Evolutionary conservation across 441 rosid genomes (phyloP).

Genomic region (Euphorbia celastroides): DNA sequence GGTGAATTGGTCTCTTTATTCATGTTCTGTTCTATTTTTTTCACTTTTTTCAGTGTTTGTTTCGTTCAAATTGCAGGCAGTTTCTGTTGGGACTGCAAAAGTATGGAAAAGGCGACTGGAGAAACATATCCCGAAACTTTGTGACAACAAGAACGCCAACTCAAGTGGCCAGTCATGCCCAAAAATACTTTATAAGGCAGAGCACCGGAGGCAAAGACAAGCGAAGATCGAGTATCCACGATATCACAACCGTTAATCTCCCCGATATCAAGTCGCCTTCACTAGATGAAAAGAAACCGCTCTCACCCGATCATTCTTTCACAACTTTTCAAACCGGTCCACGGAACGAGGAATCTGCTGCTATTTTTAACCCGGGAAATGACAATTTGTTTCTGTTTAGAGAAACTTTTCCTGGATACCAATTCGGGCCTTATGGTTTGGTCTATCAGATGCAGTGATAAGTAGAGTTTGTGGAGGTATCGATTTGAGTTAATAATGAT

Average conservation of each 20-base stretch:
- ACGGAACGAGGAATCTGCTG: conserved; percentile 25
- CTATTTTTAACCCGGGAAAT: conserved; percentile 28
- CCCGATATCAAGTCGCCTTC: conserved; percentile 44
- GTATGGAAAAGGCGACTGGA: conserved; percentile 99
- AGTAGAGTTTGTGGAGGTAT: conserved; percentile 18
- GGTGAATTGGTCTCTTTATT: conserved; percentile 1
- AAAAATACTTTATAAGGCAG: conserved; percentile 87
- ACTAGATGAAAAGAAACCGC: conserved; percentile 26
- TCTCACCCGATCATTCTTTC: conserved; percentile 39
- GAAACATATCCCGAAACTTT: conserved; percentile 79
- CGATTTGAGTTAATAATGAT: not conserved
- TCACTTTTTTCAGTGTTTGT: conserved; percentile 1
- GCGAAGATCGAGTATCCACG: conserved; percentile 92
- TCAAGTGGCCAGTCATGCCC: conserved; percentile 97
- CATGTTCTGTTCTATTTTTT: not conserved
- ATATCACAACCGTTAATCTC: conserved; percentile 74
- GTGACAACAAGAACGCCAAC: conserved; percentile 86
- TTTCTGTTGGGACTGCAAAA: conserved; percentile 83
- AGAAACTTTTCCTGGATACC: conserved; percentile 41
- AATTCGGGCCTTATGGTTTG: conserved; percentile 45
- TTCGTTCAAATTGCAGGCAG: conserved; percentile 43
- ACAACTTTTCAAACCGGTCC: conserved; percentile 26
- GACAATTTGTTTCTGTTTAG: conserved; percentile 35
- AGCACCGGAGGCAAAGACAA: conserved; percentile 84
- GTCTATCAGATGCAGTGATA: conserved; percentile 48